Evolutionary conservation across 441 rosid genomes (phyloP), one percentile per base, ranked within the genome.

Genomic region (Aleurites moluccanus): DNA sequence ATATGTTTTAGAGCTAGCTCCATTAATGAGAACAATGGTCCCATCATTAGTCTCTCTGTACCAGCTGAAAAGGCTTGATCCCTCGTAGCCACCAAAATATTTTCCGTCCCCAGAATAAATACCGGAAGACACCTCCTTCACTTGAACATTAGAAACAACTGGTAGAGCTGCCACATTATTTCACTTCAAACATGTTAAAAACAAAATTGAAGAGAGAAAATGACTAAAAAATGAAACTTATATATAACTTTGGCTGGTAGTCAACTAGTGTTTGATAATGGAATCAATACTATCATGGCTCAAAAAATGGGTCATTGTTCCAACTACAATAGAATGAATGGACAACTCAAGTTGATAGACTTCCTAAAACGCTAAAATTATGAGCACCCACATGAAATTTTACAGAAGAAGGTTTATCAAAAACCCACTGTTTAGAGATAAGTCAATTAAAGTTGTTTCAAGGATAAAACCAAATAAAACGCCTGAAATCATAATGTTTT

Each of bases 71-170:
- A 91, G 83, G 85, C 98, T 96, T 72, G 80, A 81, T 66, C 97
- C 98, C 85, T 92, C 97, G 53, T 88, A 83, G 74, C 98, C 99
- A 80, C 99, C 98, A 86, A 89, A 96, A 78, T 93, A 96, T 78
- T 91, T 88, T 75, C 98, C 99, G 84, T 89, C 94, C 52, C 99
- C 99, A 81, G 86, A 83, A 86, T 91, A 96, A 47, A 84, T 78
- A 63, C 90, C 85, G 69, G 75, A 78, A 73, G 91, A 85, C 61
- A 91, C 78, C 82, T 92, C 85, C 87, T 88, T 86, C 74, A 88
- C 89, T 73, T 72, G 79, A 81, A 96, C 93, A 80, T 87, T 79
- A 55, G 87, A 86, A 78, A 93, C 98, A 57, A 80, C 76, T 18
- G 98, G 97, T 80, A 70, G 86, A 72, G 92, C 98, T 95, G 99